These are phyloP conservation scores for Pseudogymnoascus sp. DNA, from an alignment of 2,329 filamentous ascomycete genomes.

Conservation along the genomic window DNA sequence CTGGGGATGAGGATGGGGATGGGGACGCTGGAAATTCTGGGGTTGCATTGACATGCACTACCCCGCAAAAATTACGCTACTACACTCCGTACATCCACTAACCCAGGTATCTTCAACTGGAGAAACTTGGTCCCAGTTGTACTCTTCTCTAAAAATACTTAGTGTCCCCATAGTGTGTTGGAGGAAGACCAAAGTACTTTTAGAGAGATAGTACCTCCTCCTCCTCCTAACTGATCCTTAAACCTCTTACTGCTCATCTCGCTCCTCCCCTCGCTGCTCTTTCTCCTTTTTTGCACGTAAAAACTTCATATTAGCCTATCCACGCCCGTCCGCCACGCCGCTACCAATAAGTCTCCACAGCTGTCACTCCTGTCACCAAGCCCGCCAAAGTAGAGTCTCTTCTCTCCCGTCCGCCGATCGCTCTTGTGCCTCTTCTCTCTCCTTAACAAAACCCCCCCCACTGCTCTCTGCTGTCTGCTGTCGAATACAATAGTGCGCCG, in stretches of 20 bases:
- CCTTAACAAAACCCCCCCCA: not conserved
- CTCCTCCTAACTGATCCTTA: not conserved
- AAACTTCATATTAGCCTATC: not conserved
- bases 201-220: not conserved
- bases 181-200: not conserved
- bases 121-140: not conserved
- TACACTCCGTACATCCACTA: too few relatives aligned
- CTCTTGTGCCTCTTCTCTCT: not conserved
- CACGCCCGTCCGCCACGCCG: not conserved
- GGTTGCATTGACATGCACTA: slow-evolving; percentile 4
- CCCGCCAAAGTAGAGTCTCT: not conserved
- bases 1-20: not conserved
- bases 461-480: not conserved
- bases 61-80: not conserved
- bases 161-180: not conserved
- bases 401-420: not conserved
- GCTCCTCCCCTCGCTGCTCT: not conserved
- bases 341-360: not conserved
- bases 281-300: not conserved
- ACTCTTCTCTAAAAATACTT: not conserved
- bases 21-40: not conserved
- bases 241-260: not conserved
- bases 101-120: not conserved
- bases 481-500: not conserved
- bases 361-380: not conserved